Conservation (phyloP, 2,329 filamentous ascomycete genomes). For the Paecilomyces dactylethromorphus region DNA sequence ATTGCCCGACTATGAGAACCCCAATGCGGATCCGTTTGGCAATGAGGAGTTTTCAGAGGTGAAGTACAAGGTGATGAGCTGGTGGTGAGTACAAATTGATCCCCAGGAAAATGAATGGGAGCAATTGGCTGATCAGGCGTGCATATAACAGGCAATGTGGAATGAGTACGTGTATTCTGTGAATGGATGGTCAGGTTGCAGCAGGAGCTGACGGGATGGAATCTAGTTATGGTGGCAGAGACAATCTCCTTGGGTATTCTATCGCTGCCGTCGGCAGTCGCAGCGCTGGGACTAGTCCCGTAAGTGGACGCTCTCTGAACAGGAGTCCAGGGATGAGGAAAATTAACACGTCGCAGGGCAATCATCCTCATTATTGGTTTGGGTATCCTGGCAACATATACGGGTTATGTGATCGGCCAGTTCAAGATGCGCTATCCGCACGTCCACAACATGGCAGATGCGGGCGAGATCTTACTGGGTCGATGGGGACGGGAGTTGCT, state of each 20-base stretch:
- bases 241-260: slow-evolving; percentile 53
- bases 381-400: slow-evolving; percentile 53
- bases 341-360: slow-evolving; percentile 25
- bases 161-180: slow-evolving; percentile 23
- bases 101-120: background rate
- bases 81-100: no score
- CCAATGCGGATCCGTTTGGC: slow-evolving; percentile 29
- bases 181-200: background rate
- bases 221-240: slow-evolving; percentile 51
- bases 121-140: background rate
- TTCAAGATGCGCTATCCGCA: slow-evolving; percentile 53
- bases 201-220: slow-evolving; percentile 1
- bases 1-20: slow-evolving; percentile 9
- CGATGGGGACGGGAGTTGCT: slow-evolving; percentile 56
- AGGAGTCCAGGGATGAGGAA: background rate
- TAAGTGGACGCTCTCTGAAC: slow-evolving; percentile 15
- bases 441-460: slow-evolving; percentile 62
- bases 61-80: slow-evolving; percentile 40
- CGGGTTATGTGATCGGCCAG: slow-evolving; percentile 54
- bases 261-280: slow-evolving; percentile 48
- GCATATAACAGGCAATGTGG: slow-evolving; percentile 32
- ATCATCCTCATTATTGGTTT: slow-evolving; percentile 48
- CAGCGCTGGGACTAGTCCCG: slow-evolving; percentile 48
- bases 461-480: slow-evolving; percentile 57
- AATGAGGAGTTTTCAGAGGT: slow-evolving; percentile 37